Conservation (phyloP, 2,329 filamentous ascomycete species). For the Beauveria asiatica region DNA sequence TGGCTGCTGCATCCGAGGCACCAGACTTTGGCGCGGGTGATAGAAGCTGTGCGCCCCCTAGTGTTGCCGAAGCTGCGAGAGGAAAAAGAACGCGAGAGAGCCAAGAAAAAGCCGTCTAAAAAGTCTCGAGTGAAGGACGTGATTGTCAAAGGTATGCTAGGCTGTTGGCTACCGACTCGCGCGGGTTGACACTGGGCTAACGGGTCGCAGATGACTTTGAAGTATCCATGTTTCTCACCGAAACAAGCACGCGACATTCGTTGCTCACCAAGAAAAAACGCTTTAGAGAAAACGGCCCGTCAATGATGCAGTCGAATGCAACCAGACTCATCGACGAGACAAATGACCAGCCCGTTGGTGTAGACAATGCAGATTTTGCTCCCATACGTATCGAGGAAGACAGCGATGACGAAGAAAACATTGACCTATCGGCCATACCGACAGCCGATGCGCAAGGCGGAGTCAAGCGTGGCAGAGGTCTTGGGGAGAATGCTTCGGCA, state of each 20-base stretch:
- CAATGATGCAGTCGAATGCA: conserved; percentile 52
- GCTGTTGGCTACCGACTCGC: neutral
- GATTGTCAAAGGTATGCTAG: conserved; percentile 58
- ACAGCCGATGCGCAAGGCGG: conserved; percentile 16
- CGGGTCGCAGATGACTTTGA: conserved; percentile 74
- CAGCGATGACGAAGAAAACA: conserved; percentile 25
- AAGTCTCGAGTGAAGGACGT: conserved; percentile 84
- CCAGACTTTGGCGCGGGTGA: conserved; percentile 71
- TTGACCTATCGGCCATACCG: conserved; percentile 28
- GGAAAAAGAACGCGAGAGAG: conserved; percentile 56
- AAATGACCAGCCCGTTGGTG: conserved; percentile 44
- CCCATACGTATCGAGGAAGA: conserved; percentile 41
- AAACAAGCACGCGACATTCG: conserved; percentile 76
- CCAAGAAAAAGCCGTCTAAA: conserved; percentile 57
- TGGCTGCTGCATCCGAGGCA: conserved; percentile 76
- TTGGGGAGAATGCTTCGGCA: conserved; percentile 14
- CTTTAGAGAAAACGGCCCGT: conserved; percentile 51
- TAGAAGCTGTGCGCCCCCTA: conserved; percentile 74
- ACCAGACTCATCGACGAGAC: conserved; percentile 50
- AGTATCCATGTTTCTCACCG: conserved; percentile 86
- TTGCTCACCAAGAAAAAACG: conserved; percentile 79
- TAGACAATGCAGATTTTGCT: conserved; percentile 35
- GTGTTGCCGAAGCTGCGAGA: conserved; percentile 88
- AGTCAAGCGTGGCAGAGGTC: conserved; percentile 23
- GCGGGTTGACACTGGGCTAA: conserved; percentile 13